These are phyloP conservation scores for Podaxis sp. DNA, from an alignment of 768 basidiomycete genomes.

Conservation along the genomic window DNA sequence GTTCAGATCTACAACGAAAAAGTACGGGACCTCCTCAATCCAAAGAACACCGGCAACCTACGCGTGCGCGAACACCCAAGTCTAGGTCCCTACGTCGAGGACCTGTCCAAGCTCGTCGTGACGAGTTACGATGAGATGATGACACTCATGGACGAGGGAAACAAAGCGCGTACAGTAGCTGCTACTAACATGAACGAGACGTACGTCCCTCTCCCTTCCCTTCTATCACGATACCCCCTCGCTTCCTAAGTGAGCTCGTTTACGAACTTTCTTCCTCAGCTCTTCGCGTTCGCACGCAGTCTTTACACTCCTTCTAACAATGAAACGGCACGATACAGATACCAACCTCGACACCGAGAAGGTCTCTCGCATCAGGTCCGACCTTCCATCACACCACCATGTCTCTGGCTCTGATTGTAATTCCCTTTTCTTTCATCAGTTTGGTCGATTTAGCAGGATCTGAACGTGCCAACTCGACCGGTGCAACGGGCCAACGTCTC, in stretches of 20 bases:
- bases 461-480: constrained; percentile 96
- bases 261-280: constrained; percentile 34
- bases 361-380: constrained; percentile 93
- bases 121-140: constrained; percentile 95
- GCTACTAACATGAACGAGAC: constrained; percentile 99
- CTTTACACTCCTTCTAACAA: constrained; percentile 92
- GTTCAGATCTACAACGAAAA: constrained; percentile 93
- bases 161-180: constrained; percentile 97
- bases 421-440: constrained; percentile 34
- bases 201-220: constrained; percentile 38
- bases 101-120: constrained; percentile 91
- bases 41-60: constrained; percentile 94
- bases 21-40: constrained; percentile 95
- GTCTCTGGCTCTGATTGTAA: constrained; percentile 6
- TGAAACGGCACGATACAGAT: constrained; percentile 81
- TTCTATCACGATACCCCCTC: constrained; percentile 5
- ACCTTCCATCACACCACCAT: constrained; percentile 7
- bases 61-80: constrained; percentile 97
- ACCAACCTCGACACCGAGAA: constrained; percentile 96
- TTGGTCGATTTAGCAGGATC: constrained; percentile 96
- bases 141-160: constrained; percentile 99
- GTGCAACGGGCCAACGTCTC: constrained; percentile 92
- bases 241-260: constrained; percentile 5
- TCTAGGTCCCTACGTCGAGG: constrained; percentile 97
- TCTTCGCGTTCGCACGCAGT: constrained; percentile 98